phyloP scores from a whole-genome alignment of 2,329 filamentous ascomycete species.

The Mycocentrospora acerina region DNA sequence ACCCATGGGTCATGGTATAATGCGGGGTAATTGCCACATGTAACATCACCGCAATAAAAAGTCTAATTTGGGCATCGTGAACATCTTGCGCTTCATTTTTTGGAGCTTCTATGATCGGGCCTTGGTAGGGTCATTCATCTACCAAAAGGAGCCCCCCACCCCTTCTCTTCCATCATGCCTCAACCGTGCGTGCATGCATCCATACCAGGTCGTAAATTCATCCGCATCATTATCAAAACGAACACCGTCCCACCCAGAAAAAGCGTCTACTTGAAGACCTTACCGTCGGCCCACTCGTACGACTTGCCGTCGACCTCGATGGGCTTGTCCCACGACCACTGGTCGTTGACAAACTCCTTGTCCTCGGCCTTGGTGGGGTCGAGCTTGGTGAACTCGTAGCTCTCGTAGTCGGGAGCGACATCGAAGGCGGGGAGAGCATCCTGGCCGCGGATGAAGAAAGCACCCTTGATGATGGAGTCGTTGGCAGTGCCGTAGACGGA shows the following conservation, averaged over 20 bases:
- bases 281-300: constrained; percentile 85
- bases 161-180: constrained; percentile 27
- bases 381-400: constrained; percentile 95
- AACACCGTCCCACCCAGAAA: constrained; percentile 13
- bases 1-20: too few species aligned
- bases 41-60: constrained; percentile 2
- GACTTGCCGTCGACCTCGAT: constrained; percentile 80
- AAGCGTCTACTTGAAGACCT: constrained; percentile 92
- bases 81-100: constrained; percentile 30
- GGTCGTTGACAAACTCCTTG: constrained; percentile 78
- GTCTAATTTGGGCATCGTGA: constrained; percentile 21
- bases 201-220: constrained; percentile 38
- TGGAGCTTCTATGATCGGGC: constrained; percentile 25
- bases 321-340: constrained; percentile 92
- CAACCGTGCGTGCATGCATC: constrained; percentile 10
- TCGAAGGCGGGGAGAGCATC: constrained; percentile 86
- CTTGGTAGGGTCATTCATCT: constrained; percentile 28
- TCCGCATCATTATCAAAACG: constrained; percentile 34
- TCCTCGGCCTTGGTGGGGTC: constrained; percentile 85
- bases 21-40: not conserved
- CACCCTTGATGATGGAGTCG: constrained; percentile 87
- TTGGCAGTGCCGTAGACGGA: constrained; percentile 90
- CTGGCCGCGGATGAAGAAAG: constrained; percentile 92
- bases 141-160: constrained; percentile 24
- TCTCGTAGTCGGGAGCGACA: constrained; percentile 95